Conservation (phyloP, 2,329 filamentous ascomycete genomes). For the Aspergillus amoenus region DNA sequence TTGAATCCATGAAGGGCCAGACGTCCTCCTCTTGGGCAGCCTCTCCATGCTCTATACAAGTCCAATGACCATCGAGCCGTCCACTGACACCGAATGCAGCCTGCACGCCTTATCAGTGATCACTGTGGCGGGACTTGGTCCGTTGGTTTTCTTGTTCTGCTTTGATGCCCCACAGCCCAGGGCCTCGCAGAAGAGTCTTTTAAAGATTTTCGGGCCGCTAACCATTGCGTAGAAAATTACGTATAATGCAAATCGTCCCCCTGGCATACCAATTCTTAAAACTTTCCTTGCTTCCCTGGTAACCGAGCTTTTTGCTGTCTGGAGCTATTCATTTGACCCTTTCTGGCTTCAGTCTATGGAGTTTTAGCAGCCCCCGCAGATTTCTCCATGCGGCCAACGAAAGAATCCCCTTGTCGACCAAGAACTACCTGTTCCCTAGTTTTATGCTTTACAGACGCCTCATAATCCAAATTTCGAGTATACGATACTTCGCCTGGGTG, state of each 20-base stretch:
- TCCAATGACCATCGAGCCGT: neutral
- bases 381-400: neutral
- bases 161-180: conserved; percentile 8
- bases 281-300: neutral
- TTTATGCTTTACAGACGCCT: neutral
- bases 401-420: neutral
- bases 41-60: neutral
- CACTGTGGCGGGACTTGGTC: neutral
- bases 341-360: neutral
- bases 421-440: neutral
- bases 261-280: neutral
- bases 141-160: neutral
- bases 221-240: neutral
- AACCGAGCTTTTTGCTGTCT: neutral
- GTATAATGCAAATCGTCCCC: conserved; percentile 7
- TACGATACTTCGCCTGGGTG: neutral
- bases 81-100: neutral
- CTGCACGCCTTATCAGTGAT: neutral
- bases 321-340: neutral
- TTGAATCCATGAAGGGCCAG: neutral
- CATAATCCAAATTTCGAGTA: neutral
- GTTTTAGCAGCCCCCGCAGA: neutral
- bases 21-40: neutral
- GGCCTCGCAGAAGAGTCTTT: neutral
- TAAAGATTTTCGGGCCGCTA: conserved; percentile 8